These are phyloP conservation scores for Coemansia sp. DNA, from an alignment of 192 early-diverging fungal species.

Conservation along the genomic window DNA sequence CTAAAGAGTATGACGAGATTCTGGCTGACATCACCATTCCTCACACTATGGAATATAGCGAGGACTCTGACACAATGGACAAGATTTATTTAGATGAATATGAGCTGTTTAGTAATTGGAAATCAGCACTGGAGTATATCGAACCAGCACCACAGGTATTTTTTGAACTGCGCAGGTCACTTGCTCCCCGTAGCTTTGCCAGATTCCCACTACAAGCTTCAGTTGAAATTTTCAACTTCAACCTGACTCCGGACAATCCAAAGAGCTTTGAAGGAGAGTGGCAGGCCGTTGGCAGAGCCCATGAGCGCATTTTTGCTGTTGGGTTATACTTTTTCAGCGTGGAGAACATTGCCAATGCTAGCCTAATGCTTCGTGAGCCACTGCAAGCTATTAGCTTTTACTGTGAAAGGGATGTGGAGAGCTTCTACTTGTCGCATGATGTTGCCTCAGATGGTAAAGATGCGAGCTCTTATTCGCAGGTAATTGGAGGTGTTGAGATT, in stretches of 20 bases:
- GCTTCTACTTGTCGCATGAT: neutral
- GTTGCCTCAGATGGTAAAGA: neutral
- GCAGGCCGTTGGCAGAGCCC: conserved; percentile 69
- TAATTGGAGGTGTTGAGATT: conserved; percentile 46
- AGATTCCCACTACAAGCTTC: conserved; percentile 60
- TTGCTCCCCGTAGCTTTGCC: conserved; percentile 22
- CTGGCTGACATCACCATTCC: neutral
- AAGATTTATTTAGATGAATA: neutral
- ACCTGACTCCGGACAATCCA: conserved; percentile 62
- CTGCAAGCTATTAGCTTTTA: neutral
- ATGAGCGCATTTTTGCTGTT: conserved; percentile 68
- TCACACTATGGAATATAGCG: neutral
- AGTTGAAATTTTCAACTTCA: conserved; percentile 66
- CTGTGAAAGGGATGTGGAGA: no score
- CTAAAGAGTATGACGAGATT: neutral
- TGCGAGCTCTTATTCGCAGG: conserved; percentile 19
- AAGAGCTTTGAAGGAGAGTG: conserved; percentile 56
- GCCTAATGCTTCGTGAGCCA: conserved; percentile 55
- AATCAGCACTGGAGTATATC: neutral
- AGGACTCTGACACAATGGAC: neutral
- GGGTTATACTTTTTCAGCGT: conserved; percentile 63
- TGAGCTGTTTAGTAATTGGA: neutral
- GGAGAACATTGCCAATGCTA: conserved; percentile 27
- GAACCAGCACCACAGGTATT: conserved; percentile 38
- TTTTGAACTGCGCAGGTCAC: conserved; percentile 10